Evolutionary conservation across 495 filamentous ascomycete species (phyloP).

Genomic region (Penicillium goetzii): DNA sequence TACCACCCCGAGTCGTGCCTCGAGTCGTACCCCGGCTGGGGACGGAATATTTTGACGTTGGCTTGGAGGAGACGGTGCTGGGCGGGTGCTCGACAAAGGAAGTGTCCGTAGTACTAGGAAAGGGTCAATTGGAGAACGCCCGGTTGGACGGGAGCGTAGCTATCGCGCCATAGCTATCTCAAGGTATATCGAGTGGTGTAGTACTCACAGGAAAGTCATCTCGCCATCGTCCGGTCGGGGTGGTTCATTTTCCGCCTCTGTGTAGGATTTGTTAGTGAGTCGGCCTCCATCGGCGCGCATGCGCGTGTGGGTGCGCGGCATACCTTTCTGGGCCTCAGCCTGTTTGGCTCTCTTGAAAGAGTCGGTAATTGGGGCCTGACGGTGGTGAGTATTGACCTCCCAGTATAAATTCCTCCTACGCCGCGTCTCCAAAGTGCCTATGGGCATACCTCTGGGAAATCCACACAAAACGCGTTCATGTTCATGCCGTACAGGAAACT

Average conservation of each 20-base stretch:
- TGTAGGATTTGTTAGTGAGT: slow-evolving; percentile 18
- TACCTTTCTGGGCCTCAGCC: slow-evolving; percentile 53
- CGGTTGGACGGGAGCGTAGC: not conserved
- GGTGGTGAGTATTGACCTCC: not conserved
- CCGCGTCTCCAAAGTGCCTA: slow-evolving; percentile 33
- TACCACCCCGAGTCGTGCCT: slow-evolving; percentile 26
- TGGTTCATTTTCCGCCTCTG: slow-evolving; percentile 41
- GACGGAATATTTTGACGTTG: slow-evolving; percentile 64
- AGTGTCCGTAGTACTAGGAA: slow-evolving; percentile 82
- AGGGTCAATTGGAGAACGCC: slow-evolving; percentile 22
- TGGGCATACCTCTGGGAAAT: slow-evolving; percentile 83
- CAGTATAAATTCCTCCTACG: slow-evolving; percentile 13
- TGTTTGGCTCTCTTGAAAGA: slow-evolving; percentile 74
- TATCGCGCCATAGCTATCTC: not conserved
- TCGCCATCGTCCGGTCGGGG: slow-evolving; percentile 59
- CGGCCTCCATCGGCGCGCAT: not conserved
- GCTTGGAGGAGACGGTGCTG: slow-evolving; percentile 61
- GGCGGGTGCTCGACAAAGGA: slow-evolving; percentile 91
- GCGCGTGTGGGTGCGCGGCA: not conserved
- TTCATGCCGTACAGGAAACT: slow-evolving; percentile 94
- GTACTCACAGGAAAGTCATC: slow-evolving; percentile 82
- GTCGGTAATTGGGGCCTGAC: slow-evolving; percentile 64
- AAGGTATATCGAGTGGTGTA: not conserved
- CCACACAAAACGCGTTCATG: slow-evolving; percentile 98
- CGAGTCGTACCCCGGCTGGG: slow-evolving; percentile 34